These are phyloP conservation scores for Trichoderma atrobrunneum DNA, from an alignment of 2,329 filamentous ascomycete species.

Conservation along the genomic window DNA sequence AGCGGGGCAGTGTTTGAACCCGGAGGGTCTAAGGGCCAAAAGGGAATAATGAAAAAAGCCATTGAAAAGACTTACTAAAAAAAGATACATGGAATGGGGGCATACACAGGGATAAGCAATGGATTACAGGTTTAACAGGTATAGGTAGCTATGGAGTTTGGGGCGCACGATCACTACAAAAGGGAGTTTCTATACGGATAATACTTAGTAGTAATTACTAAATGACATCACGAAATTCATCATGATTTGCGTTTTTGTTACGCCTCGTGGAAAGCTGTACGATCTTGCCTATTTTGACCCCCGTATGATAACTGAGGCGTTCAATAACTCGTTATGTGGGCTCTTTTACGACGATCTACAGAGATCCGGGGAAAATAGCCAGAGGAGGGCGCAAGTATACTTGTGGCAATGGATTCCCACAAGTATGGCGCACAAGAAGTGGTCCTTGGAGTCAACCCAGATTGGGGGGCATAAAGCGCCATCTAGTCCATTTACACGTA, in stretches of 20 bases:
- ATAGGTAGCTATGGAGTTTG: not conserved
- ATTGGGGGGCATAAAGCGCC: not conserved
- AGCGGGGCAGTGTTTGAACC: conserved; percentile 46
- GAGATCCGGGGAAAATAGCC: not conserved
- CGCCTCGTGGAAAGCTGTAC: not conserved
- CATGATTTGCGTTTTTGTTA: not conserved
- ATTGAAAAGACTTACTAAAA: not conserved
- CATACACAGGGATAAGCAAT: not conserved
- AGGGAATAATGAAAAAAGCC: not conserved
- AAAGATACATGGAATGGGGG: not conserved
- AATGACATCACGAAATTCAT: conserved; percentile 16
- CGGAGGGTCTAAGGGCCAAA: not conserved
- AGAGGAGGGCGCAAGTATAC: not conserved
- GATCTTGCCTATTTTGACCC: not conserved
- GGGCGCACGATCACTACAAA: not conserved
- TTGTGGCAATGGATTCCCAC: not conserved
- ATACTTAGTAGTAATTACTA: not conserved
- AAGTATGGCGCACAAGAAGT: not conserved
- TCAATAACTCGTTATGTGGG: not conserved
- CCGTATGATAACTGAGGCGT: not conserved
- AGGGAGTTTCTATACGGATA: not conserved
- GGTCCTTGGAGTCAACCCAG: not conserved
- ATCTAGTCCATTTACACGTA: not conserved
- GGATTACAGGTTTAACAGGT: not conserved
- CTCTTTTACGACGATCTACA: not conserved